Conservation (phyloP, 2,329 filamentous ascomycete genomes). For the Chrysoporthe austroafricana region DNA sequence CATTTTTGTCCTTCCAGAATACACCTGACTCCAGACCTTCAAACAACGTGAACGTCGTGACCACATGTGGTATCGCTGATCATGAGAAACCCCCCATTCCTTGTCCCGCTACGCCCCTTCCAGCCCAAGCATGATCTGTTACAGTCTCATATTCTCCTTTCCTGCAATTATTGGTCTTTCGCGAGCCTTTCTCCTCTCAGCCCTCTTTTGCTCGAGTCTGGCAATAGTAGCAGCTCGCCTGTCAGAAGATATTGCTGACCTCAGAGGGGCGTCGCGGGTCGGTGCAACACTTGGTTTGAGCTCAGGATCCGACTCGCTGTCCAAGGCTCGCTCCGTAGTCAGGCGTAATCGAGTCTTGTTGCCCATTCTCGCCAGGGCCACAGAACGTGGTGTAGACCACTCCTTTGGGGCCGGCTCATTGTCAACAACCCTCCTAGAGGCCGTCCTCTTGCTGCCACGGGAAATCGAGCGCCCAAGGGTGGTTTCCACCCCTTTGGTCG, state of each 20-base stretch:
- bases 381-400: constrained; percentile 2
- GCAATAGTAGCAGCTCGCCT: constrained; percentile 59
- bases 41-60: constrained; percentile 9
- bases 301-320: constrained; percentile 45
- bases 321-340: constrained; percentile 36
- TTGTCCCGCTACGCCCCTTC: constrained; percentile 15
- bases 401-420: background rate
- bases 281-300: constrained; percentile 38
- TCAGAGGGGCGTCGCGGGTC: constrained; percentile 43
- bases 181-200: constrained; percentile 50
- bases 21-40: constrained; percentile 30
- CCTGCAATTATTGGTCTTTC: constrained; percentile 40
- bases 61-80: constrained; percentile 26
- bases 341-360: constrained; percentile 30
- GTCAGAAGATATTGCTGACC: constrained; percentile 52
- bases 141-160: constrained; percentile 57
- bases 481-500: constrained; percentile 12
- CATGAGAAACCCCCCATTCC: constrained; percentile 20
- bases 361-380: constrained; percentile 1
- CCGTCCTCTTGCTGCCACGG: constrained; percentile 23
- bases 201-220: constrained; percentile 56
- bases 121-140: constrained; percentile 27
- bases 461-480: constrained; percentile 14
- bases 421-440: constrained; percentile 13
- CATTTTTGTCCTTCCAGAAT: constrained; percentile 14